Percentiles rank a stretch among this genome's conserved stretches.
phyloP scores from a whole-genome alignment of 2,329 filamentous ascomycete species.

The Hypocrella siamensis region DNA sequence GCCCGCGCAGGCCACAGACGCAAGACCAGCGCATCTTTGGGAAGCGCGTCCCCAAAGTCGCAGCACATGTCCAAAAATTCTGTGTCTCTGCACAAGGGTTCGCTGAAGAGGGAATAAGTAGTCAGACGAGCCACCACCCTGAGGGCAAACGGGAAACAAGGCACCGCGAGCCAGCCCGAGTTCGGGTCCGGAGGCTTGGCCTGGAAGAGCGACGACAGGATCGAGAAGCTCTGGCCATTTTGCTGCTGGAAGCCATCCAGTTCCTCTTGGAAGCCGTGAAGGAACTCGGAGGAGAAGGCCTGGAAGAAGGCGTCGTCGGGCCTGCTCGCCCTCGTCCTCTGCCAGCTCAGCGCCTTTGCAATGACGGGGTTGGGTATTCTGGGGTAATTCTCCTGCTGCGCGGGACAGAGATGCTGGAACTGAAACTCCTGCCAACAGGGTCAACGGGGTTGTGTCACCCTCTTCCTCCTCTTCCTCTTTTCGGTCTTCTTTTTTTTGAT shows the following conservation, averaged over 20 bases:
- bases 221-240: not conserved
- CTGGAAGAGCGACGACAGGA: not conserved
- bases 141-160: slow-evolving; percentile 6
- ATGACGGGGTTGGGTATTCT: slow-evolving; percentile 5
- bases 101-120: slow-evolving; percentile 5
- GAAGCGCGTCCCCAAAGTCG: slow-evolving; percentile 4
- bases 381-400: slow-evolving; percentile 3
- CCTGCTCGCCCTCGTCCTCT: slow-evolving; percentile 5
- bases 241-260: not conserved
- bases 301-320: slow-evolving; percentile 5
- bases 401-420: slow-evolving; percentile 4
- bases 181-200: not conserved
- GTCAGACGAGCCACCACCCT: slow-evolving; percentile 6
- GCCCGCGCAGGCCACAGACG: slow-evolving; percentile 3
- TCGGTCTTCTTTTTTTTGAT: too few relatives aligned
- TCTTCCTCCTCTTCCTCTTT: too few relatives aligned
- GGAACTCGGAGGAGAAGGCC: slow-evolving; percentile 5
- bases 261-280: slow-evolving; percentile 4
- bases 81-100: slow-evolving; percentile 4
- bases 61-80: slow-evolving; percentile 6
- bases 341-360: slow-evolving; percentile 6
- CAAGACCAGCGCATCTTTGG: slow-evolving; percentile 4
- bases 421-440: slow-evolving; percentile 7
- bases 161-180: slow-evolving; percentile 3
- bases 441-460: too few relatives aligned